Base-by-base conservation (phyloP, 768 basidiomycete species). In the Lactarius sanguifluus region DNA sequence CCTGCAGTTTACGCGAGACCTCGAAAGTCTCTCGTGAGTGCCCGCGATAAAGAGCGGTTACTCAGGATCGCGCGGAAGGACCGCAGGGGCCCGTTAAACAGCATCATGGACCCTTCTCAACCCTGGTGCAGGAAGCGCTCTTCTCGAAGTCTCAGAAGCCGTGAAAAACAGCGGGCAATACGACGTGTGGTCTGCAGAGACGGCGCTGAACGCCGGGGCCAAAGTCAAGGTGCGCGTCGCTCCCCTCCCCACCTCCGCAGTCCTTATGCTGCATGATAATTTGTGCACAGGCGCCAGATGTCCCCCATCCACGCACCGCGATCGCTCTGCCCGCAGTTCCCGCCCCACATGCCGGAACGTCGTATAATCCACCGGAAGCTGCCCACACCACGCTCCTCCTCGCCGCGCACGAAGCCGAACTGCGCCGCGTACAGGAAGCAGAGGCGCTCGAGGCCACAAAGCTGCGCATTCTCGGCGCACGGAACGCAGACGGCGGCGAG, bases 361-460 rank as follows among this genome's bases (percentile, higher is more conserved):
- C 93, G 20, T 98, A 98, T 74, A 97, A 97, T 74, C 95, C 95
- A 0, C 86, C 87, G 0, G 85, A 83, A 1, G 81, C 84, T 4
- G 86, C 88, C 0, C 91, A 96, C 71, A 83, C 85, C 59, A 85
- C 86, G 58, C 83, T 96, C 5, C 74, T 98, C 25, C 77, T 82
- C 15, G 77, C 83, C 59, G 95, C 94, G 0, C 82, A 86, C 60
- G 82, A 85, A 66, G 75, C 82, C 16, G 95, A 95, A 75, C 82
- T 83, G 71, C 81, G 81, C 57, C 81, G 82, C 52, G 73, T 86
- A 47, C 78, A 78, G 30, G 82, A 86, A 64, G 82, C 80, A 1
- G 84, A 82, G 61, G 83, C 82, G 72, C 76, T 85, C 16, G 80
- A 81, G 2, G 82, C 80, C 47, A 75, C 83, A 43, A 86, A 87